Percentiles rank a stretch among this genome's conserved stretches.
Conservation (phyloP, 257 asterid species). For the Nicotiana attenuata region DNA sequence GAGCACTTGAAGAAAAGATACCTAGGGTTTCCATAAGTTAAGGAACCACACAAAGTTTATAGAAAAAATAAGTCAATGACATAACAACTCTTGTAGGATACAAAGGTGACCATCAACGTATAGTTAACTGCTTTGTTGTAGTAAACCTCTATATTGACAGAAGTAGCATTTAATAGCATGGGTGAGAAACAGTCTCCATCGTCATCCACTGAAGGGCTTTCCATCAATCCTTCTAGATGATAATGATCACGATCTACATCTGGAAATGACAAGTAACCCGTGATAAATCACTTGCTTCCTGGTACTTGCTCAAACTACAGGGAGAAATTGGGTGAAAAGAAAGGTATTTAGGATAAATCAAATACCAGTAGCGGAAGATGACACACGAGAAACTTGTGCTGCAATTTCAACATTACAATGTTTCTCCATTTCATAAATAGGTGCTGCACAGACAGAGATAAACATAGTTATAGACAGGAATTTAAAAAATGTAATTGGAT, state of each 20-base stretch:
- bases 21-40: slow-evolving; percentile 43
- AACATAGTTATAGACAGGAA: slow-evolving; percentile 24
- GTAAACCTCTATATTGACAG: slow-evolving; percentile 80
- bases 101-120: slow-evolving; percentile 98
- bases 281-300: slow-evolving; percentile 1
- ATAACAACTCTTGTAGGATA: slow-evolving; percentile 55
- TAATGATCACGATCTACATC: slow-evolving; percentile 80
- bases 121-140: slow-evolving; percentile 93
- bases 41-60: slow-evolving; percentile 38
- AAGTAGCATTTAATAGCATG: slow-evolving; percentile 84
- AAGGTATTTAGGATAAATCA: slow-evolving; percentile 15
- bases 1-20: slow-evolving; percentile 90
- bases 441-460: slow-evolving; percentile 55
- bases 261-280: slow-evolving; percentile 24
- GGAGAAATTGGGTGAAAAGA: background rate
- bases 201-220: slow-evolving; percentile 95
- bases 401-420: slow-evolving; percentile 95
- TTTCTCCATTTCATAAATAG: slow-evolving; percentile 90
- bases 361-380: slow-evolving; percentile 66
- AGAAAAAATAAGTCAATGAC: slow-evolving; percentile 3
- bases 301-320: slow-evolving; percentile 9
- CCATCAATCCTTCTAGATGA: slow-evolving; percentile 91
- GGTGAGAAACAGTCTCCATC: slow-evolving; percentile 95
- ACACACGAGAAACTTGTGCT: slow-evolving; percentile 75
- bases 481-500: slow-evolving; percentile 1